phyloP scores from a whole-genome alignment of 2,329 filamentous ascomycete genomes.

The Trichophyton benhamiae region DNA sequence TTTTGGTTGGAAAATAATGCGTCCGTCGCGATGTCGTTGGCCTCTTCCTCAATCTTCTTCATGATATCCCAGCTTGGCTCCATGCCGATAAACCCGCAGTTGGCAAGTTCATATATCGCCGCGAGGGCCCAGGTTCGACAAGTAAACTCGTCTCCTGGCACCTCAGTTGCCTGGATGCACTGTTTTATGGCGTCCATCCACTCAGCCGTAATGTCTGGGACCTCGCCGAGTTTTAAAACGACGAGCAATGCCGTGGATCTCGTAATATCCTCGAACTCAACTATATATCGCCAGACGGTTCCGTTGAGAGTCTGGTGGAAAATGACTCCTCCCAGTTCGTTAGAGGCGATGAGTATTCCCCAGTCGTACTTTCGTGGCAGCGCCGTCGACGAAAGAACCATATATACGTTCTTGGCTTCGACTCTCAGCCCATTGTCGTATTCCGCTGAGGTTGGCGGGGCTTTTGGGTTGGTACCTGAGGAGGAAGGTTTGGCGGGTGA shows the following conservation, averaged over 20 bases:
- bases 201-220: constrained; percentile 10
- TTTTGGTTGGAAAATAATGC: not conserved
- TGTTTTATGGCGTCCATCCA: constrained; percentile 11
- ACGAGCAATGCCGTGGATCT: constrained; percentile 8
- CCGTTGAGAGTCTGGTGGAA: constrained; percentile 10
- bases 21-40: not conserved
- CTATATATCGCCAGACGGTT: constrained; percentile 8
- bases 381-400: constrained; percentile 9
- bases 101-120: constrained; percentile 12
- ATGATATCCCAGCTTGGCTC: constrained; percentile 11
- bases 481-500: not conserved
- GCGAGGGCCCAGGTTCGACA: constrained; percentile 13
- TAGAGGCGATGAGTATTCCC: constrained; percentile 12
- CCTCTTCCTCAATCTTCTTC: constrained; percentile 11
- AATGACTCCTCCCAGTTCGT: constrained; percentile 7
- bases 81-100: constrained; percentile 12
- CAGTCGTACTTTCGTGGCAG: constrained; percentile 10
- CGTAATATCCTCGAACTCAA: constrained; percentile 7
- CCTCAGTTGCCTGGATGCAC: constrained; percentile 9
- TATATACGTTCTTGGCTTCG: constrained; percentile 12
- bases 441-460: not conserved
- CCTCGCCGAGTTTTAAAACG: constrained; percentile 11
- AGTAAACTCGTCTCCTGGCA: constrained; percentile 8
- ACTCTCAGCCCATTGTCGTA: constrained; percentile 4
- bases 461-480: not conserved